These are phyloP conservation scores for Rhodotorula diobovata DNA, from an alignment of 768 basidiomycete genomes.

Conservation along the genomic window DNA sequence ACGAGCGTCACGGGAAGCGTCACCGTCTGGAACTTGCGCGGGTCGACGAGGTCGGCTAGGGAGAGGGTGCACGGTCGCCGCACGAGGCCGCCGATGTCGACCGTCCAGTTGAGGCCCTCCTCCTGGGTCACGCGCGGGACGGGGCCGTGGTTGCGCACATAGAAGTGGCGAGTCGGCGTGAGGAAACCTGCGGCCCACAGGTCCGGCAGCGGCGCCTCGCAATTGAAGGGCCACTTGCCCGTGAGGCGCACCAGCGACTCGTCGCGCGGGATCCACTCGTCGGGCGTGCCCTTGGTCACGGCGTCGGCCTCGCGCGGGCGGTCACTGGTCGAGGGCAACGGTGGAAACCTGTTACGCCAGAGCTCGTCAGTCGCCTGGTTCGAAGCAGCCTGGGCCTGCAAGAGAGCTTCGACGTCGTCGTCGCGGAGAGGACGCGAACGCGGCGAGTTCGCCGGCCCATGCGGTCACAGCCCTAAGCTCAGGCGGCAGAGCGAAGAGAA, in stretches of 20 bases:
- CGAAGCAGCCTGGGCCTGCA: no score
- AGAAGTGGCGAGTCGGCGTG: conserved; percentile 57
- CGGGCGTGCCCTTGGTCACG: conserved; percentile 46
- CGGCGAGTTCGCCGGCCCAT: no score
- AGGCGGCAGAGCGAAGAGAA: no score
- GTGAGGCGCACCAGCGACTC: conserved; percentile 55
- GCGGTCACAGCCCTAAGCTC: no score
- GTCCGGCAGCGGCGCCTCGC: conserved; percentile 53
- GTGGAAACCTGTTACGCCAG: conserved; percentile 21
- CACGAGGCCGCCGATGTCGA: conserved; percentile 54
- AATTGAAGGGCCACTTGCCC: conserved; percentile 62
- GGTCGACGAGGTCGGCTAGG: conserved; percentile 51
- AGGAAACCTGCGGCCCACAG: conserved; percentile 57
- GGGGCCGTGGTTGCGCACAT: conserved; percentile 62
- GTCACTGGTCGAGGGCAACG: conserved; percentile 18
- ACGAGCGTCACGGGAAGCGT: conserved; percentile 62
- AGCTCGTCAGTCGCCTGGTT: no score
- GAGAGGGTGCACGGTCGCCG: conserved; percentile 49
- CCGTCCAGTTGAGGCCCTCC: conserved; percentile 51
- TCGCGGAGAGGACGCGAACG: no score
- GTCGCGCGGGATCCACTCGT: conserved; percentile 52
- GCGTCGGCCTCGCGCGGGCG: conserved; percentile 19
- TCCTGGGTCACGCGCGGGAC: conserved; percentile 54
- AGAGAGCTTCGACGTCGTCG: no score
- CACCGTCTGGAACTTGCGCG: conserved; percentile 53